Percentiles rank a stretch among this genome's conserved stretches.
phyloP scores from a whole-genome alignment of 495 filamentous ascomycete species.

The Penicillium angulare region DNA sequence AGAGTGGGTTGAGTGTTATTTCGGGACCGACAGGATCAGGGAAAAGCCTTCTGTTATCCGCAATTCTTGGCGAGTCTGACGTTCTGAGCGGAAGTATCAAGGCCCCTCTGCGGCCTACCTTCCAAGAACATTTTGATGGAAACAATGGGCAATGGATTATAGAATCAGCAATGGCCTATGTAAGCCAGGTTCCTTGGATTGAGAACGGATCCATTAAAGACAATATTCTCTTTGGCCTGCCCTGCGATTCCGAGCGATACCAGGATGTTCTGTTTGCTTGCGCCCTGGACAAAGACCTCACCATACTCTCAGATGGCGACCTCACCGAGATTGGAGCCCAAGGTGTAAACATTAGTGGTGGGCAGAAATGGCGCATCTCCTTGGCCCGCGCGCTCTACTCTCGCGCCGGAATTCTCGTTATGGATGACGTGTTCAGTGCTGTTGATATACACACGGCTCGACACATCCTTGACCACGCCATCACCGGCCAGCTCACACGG shows the following conservation, averaged over 20 bases:
- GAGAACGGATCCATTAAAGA: not conserved
- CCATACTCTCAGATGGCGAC: not conserved
- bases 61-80: not conserved
- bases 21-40: not conserved
- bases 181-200: not conserved
- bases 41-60: not conserved
- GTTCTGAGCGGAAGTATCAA: not conserved
- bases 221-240: constrained; percentile 1
- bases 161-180: not conserved
- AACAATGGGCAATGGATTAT: not conserved
- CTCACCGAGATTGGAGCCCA: not conserved
- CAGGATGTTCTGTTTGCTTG: not conserved
- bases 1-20: not conserved
- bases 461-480: not conserved
- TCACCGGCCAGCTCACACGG: not conserved
- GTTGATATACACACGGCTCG: not conserved
- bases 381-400: not conserved
- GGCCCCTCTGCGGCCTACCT: not conserved
- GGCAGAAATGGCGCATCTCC: not conserved
- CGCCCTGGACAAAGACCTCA: not conserved
- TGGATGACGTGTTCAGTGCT: constrained; percentile 3
- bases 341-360: not conserved
- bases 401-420: not conserved
- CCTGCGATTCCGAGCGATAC: not conserved
- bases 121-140: too few relatives aligned